These are phyloP conservation scores for Pythium coloratum DNA, from an alignment of 352 stramenopile species.

Conservation along the genomic window DNA sequence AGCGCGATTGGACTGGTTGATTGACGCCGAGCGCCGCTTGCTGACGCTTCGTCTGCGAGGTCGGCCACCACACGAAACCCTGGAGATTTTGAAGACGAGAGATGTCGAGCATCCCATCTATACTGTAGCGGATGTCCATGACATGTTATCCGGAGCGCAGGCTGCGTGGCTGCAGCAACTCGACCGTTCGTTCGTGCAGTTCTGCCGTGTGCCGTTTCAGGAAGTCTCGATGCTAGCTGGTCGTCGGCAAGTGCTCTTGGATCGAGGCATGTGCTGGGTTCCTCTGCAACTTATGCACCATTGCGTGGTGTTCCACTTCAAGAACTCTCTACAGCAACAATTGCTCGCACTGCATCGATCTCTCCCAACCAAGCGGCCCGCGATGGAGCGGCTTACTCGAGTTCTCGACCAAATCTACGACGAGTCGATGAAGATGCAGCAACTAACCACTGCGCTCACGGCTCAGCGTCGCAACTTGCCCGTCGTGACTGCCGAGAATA, in stretches of 20 bases:
- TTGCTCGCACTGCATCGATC: slow-evolving; percentile 46
- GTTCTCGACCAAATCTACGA: slow-evolving; percentile 43
- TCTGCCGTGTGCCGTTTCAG: slow-evolving; percentile 24
- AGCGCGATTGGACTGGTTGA: slow-evolving; percentile 50
- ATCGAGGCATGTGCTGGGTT: slow-evolving; percentile 49
- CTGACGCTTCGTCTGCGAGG: slow-evolving; percentile 6
- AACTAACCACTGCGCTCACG: background rate
- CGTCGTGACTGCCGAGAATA: slow-evolving; percentile 63
- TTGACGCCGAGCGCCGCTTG: slow-evolving; percentile 39
- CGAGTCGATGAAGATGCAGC: slow-evolving; percentile 31
- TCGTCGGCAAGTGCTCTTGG: slow-evolving; percentile 43
- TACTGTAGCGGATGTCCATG: background rate
- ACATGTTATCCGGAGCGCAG: background rate
- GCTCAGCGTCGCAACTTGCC: background rate
- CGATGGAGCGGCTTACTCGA: slow-evolving; percentile 38
- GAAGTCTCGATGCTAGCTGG: slow-evolving; percentile 36
- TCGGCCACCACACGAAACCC: background rate
- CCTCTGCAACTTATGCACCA: slow-evolving; percentile 32
- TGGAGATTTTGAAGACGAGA: slow-evolving; percentile 25
- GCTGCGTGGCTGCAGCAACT: slow-evolving; percentile 11
- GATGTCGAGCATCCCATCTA: background rate
- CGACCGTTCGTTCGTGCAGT: background rate
- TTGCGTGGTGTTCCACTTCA: slow-evolving; percentile 49
- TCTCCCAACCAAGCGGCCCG: slow-evolving; percentile 36
- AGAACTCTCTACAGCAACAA: slow-evolving; percentile 29